Conservation (phyloP, 768 basidiomycete species). For the Calocybe indica region DNA sequence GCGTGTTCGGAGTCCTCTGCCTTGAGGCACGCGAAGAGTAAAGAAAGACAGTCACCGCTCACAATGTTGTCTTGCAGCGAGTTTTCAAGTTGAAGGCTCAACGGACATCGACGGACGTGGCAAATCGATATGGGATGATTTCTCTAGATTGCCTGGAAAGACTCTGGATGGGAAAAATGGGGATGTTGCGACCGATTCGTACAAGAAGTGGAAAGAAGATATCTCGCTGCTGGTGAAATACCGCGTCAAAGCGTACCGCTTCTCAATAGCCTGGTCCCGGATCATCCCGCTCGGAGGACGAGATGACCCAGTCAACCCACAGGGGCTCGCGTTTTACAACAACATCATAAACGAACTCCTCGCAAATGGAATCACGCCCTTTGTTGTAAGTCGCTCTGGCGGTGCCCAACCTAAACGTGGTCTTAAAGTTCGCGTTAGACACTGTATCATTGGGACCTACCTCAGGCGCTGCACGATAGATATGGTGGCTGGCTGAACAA, state of each 20-base stretch:
- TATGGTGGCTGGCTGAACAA: slow-evolving; percentile 77
- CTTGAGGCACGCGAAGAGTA: too few relatives aligned
- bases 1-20: background rate
- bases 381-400: slow-evolving; percentile 33
- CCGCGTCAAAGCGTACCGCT: slow-evolving; percentile 69
- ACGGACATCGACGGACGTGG: slow-evolving; percentile 53
- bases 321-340: slow-evolving; percentile 66
- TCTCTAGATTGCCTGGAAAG: slow-evolving; percentile 59
- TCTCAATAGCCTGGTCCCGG: slow-evolving; percentile 73
- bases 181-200: slow-evolving; percentile 68
- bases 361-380: slow-evolving; percentile 57
- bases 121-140: slow-evolving; percentile 73
- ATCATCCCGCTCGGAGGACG: slow-evolving; percentile 71
- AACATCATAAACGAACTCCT: slow-evolving; percentile 65
- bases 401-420: slow-evolving; percentile 1
- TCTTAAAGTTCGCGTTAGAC: slow-evolving; percentile 33
- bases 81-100: slow-evolving; percentile 75
- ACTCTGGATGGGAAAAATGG: slow-evolving; percentile 63
- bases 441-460: slow-evolving; percentile 76
- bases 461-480: slow-evolving; percentile 65
- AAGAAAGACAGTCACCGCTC: background rate
- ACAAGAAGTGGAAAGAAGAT: slow-evolving; percentile 64
- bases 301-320: slow-evolving; percentile 65
- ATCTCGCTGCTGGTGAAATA: slow-evolving; percentile 54
- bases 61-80: slow-evolving; percentile 30